A percentile compares a stretch with the other conserved stretches of the same genome.
Conservation (phyloP, 345 rosid genomes). For the Jatropha curcas region DNA sequence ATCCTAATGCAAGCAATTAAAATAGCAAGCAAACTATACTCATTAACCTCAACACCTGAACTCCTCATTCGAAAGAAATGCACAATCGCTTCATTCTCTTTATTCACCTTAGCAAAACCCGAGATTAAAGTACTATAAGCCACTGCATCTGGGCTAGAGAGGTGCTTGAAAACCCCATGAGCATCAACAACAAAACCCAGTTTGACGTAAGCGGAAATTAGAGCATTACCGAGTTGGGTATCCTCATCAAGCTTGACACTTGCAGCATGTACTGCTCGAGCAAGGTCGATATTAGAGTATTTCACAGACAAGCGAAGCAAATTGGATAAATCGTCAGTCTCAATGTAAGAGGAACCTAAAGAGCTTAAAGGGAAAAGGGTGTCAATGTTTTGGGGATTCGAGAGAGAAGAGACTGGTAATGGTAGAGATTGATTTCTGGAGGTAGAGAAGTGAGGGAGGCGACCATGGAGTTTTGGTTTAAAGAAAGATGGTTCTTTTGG, state of each 20-base stretch:
- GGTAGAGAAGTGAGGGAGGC: slow-evolving; percentile 21
- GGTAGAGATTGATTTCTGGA: slow-evolving; percentile 7
- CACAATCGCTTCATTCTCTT: slow-evolving; percentile 49
- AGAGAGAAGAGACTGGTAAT: background rate
- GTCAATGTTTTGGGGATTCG: slow-evolving; percentile 16
- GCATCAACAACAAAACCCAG: slow-evolving; percentile 57
- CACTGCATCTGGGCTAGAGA: slow-evolving; percentile 60
- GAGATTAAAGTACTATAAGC: slow-evolving; percentile 70
- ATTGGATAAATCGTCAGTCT: slow-evolving; percentile 33
- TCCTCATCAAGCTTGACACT: slow-evolving; percentile 51
- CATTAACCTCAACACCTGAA: slow-evolving; percentile 51
- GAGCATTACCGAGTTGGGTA: slow-evolving; percentile 47
- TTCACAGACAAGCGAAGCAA: slow-evolving; percentile 57
- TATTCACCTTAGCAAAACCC: slow-evolving; percentile 51
- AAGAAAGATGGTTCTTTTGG: slow-evolving; percentile 20
- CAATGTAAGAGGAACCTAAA: slow-evolving; percentile 14
- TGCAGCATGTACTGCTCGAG: slow-evolving; percentile 63
- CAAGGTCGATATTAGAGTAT: slow-evolving; percentile 43
- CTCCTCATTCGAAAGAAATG: slow-evolving; percentile 62
- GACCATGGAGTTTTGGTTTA: slow-evolving; percentile 14
- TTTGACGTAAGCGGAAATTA: slow-evolving; percentile 63
- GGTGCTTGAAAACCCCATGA: slow-evolving; percentile 42
- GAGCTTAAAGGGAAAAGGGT: slow-evolving; percentile 20
- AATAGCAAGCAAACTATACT: slow-evolving; percentile 51
- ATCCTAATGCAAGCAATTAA: slow-evolving; percentile 52